These are phyloP conservation scores for Diaporthe citriasiana DNA, from an alignment of 2,329 filamentous ascomycete species.

Conservation along the genomic window DNA sequence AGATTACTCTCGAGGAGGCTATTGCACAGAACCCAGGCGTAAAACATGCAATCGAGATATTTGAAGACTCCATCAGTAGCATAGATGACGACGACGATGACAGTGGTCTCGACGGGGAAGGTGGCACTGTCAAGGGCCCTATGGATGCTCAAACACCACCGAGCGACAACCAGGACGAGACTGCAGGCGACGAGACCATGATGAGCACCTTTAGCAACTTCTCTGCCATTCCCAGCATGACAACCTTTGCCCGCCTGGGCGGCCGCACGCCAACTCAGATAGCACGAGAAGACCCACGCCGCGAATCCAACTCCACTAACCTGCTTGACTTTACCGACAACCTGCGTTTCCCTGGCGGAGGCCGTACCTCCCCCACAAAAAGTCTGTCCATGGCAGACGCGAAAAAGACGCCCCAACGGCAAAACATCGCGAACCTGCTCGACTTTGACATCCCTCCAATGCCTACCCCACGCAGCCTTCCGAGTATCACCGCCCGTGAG, in stretches of 20 bases:
- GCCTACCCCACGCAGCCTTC: conserved; percentile 91
- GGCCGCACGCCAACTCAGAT: conserved; percentile 52
- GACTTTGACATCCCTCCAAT: conserved; percentile 96
- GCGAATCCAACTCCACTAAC: conserved; percentile 75
- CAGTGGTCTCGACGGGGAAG: conserved; percentile 48
- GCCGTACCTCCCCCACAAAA: conserved; percentile 54
- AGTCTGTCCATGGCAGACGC: conserved; percentile 49
- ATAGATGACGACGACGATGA: conserved; percentile 46
- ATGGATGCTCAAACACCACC: conserved; percentile 18
- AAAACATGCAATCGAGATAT: conserved; percentile 72
- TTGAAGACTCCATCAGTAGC: conserved; percentile 66
- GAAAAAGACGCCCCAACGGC: conserved; percentile 63
- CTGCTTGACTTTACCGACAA: conserved; percentile 92
- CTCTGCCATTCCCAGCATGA: conserved; percentile 90
- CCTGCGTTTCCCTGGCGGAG: conserved; percentile 58
- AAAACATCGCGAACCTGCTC: conserved; percentile 76
- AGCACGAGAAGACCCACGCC: conserved; percentile 47
- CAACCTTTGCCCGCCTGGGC: conserved; percentile 81
- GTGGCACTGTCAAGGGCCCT: conserved; percentile 45
- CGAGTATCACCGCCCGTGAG: conserved; percentile 91
- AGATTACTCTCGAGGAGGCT: conserved; percentile 66
- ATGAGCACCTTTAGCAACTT: conserved; percentile 90
- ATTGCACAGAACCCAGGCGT: conserved; percentile 69
- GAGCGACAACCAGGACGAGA: conserved; percentile 45
- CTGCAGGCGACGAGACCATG: conserved; percentile 77